Base-by-base conservation (phyloP, 768 basidiomycete species). In the Tulasnella sp. region DNA sequence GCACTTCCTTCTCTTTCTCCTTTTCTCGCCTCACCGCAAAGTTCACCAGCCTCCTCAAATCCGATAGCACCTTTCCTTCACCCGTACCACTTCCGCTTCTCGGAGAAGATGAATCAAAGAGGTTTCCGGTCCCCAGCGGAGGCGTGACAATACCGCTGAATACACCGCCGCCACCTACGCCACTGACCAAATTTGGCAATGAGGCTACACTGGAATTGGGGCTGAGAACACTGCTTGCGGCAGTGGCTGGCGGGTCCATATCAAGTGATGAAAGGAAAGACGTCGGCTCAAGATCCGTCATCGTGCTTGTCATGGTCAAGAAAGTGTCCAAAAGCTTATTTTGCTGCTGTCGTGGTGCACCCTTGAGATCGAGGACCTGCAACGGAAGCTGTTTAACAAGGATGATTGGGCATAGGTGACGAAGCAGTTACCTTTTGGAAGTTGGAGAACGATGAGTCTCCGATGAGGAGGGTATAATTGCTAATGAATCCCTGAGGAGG, bases 221-320 rank as follows among this genome's bases (percentile, higher is more conserved):
- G 10, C 39, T 51, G n/a, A 44, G 24, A 16, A 43, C 22, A 24
- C 25, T 31, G 10, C 70, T 76, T n/a, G 72, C 66, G 42, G 66
- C 71, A 4, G 70, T 63, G 16, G 67, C 63, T 0, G 77, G 68
- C 42, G 91, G 90, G 57, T 98, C 92, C 95, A 99, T 99, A 65
- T 99, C 95, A 28, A 99, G 74, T 0, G 81, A 75, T 0, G 90
- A 83, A 28, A 99, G 76, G 73, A 99, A 96, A 0, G 95, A 98
- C 0, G 85, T 83, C 63, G 76, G 81, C 55, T 86, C 78, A 12
- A 99, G 73, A 48, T 96, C 90, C 24, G 78, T 74, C 62, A 89
- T 87, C 4, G 86, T 91, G 58, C 93, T 93, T 28, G 93, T 96
- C 50, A 87, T 82, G 5, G 86, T 83, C 34, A 96, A 70, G 70